phyloP scores from a whole-genome alignment of 1,139 yeast genomes.

The Debaryomyces fabryi region DNA sequence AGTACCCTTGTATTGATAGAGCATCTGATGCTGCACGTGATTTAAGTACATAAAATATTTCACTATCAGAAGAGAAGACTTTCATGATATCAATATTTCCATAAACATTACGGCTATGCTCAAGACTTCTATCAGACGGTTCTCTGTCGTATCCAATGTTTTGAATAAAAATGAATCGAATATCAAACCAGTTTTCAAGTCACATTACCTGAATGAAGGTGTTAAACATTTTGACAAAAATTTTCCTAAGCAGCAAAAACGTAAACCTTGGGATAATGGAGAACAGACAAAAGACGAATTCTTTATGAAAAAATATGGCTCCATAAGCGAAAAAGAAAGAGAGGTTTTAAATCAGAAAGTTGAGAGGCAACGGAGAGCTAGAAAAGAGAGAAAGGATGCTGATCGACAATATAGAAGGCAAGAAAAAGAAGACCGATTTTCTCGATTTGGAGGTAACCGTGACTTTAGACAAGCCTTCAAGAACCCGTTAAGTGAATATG shows the following conservation, averaged over 20 bases:
- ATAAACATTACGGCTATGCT: slow-evolving; percentile 1
- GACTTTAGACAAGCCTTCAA: slow-evolving; percentile 9
- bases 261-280: slow-evolving; percentile 43
- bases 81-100: neutral
- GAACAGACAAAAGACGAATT: slow-evolving; percentile 45
- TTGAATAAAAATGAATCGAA: neutral
- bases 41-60: neutral
- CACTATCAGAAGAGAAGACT: neutral
- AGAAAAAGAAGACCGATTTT: slow-evolving; percentile 1
- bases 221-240: slow-evolving; percentile 17
- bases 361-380: slow-evolving; percentile 35
- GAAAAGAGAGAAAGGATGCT: slow-evolving; percentile 22
- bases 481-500: slow-evolving; percentile 62
- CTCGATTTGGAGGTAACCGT: slow-evolving; percentile 4
- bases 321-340: slow-evolving; percentile 32
- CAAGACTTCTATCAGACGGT: slow-evolving; percentile 5
- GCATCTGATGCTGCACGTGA: neutral
- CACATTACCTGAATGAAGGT: slow-evolving; percentile 21
- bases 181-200: slow-evolving; percentile 19
- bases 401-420: slow-evolving; percentile 11
- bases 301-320: slow-evolving; percentile 42
- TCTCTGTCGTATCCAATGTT: slow-evolving; percentile 5
- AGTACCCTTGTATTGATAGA: neutral
- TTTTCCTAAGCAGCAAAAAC: slow-evolving; percentile 11
- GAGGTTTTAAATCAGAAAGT: slow-evolving; percentile 36